A percentile compares a stretch with the other conserved stretches of the same genome.
phyloP scores from a whole-genome alignment of 2,329 filamentous ascomycete species.

The Nothopassalora personata region DNA sequence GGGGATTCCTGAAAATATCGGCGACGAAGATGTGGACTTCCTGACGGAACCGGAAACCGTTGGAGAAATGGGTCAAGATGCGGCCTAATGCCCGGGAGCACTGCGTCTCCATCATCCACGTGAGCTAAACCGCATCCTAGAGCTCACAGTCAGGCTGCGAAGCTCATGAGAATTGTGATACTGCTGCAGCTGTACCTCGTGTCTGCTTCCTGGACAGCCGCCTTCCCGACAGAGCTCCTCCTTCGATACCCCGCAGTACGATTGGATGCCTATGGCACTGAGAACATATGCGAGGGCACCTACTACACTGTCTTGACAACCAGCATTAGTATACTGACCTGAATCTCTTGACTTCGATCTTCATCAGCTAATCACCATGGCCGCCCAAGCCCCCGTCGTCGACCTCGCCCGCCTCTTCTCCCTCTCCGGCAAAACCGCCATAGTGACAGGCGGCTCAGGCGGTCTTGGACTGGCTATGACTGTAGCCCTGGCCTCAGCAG shows the following conservation, averaged over 20 bases:
- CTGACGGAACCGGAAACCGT: too few relatives aligned
- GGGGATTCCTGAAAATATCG: too few relatives aligned
- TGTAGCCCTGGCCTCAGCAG: slow-evolving; percentile 23
- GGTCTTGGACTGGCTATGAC: slow-evolving; percentile 34
- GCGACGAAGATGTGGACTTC: too few relatives aligned
- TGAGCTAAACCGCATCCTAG: too few relatives aligned
- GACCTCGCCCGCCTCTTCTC: slow-evolving; percentile 18
- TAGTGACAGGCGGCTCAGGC: slow-evolving; percentile 21
- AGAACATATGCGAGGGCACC: too few relatives aligned
- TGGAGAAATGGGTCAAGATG: too few relatives aligned
- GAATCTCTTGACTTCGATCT: neutral
- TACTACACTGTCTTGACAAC: too few relatives aligned
- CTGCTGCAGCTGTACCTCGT: neutral
- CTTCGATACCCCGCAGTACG: neutral
- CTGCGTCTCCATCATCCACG: too few relatives aligned
- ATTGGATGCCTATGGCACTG: too few relatives aligned
- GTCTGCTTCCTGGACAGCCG: neutral
- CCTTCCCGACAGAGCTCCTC: neutral
- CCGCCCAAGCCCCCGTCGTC: slow-evolving; percentile 8
- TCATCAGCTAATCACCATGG: neutral
- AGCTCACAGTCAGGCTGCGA: neutral
- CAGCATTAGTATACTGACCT: neutral
- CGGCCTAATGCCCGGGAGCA: too few relatives aligned
- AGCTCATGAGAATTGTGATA: neutral
- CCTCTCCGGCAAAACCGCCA: slow-evolving; percentile 18